Conservation (phyloP, 305 asterid species). For the Fraxinus platypoda region DNA sequence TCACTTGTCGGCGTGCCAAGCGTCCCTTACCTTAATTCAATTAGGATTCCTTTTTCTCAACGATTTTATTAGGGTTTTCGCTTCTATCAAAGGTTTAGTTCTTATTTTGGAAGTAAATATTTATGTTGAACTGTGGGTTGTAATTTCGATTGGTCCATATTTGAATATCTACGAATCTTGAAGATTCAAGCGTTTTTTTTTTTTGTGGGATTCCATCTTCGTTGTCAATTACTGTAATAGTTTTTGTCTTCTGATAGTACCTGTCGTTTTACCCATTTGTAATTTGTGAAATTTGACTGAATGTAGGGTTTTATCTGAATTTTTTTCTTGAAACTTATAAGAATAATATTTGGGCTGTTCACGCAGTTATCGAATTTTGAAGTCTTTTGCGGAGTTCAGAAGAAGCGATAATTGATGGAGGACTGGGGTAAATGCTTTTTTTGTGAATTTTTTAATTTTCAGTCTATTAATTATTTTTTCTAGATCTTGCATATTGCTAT, state of each 20-base stretch:
- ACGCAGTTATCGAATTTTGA: constrained; percentile 27
- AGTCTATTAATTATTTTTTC: not conserved
- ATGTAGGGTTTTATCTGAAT: not conserved
- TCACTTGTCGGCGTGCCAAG: constrained; percentile 5
- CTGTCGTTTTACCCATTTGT: not conserved
- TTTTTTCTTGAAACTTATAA: not conserved
- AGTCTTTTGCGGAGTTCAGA: constrained; percentile 25
- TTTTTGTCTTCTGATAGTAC: not conserved
- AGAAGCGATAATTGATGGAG: constrained; percentile 50
- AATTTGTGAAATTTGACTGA: not conserved
- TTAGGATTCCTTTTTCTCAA: not conserved
- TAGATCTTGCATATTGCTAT: not conserved
- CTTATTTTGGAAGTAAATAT: constrained; percentile 8
- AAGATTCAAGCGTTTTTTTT: not conserved
- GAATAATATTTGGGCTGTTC: not conserved
- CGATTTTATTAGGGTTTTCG: constrained; percentile 12
- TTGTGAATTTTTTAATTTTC: not conserved
- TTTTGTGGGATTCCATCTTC: not conserved
- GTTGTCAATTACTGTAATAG: not conserved
- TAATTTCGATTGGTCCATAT: not conserved
- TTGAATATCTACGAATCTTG: not conserved
- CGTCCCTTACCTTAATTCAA: not conserved
- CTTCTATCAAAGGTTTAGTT: constrained; percentile 24
- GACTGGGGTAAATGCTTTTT: constrained; percentile 67
- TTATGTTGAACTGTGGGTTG: not conserved